Evolutionary conservation across 495 filamentous ascomycete genomes (phyloP), one percentile per base, ranked within the genome.

Genomic region (Penicillium soppii): DNA sequence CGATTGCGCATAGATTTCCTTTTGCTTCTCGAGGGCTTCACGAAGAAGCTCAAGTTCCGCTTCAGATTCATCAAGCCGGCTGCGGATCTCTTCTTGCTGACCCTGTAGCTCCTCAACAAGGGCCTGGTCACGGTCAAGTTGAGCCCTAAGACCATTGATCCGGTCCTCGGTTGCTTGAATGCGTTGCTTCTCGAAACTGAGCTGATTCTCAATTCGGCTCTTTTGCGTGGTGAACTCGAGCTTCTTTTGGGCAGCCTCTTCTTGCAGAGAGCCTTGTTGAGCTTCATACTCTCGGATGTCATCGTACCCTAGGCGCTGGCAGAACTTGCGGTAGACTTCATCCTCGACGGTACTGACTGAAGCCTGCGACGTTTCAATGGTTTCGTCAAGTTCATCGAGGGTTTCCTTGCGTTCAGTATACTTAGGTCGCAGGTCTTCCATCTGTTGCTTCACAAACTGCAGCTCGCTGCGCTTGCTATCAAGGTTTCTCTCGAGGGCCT

Each of bases 251-350:
- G 86, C 83, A 32, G 84, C 86, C 59, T 97, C 91, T 67, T 95
- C 88, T 59, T 97, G 91, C 41, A 92, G 64, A 12, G 85, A 89
- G 27, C 94, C 94, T 65, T 97, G 94, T 50, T 95, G 91, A 6
- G 85, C 86, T 67, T 97, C 90, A 60, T 97, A 99, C 29, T 87
- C 86, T 17, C 92, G 89, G 55, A 99, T 96, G 58, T 91, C 86
- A 16, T 85, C 79, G 66, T 94, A 97, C 1, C 90, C 89, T 15
- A 96, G 78, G 23, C 89, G 83, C 59, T 84, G 81, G 74, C 95
- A 97, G 74, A 97, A 99, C 17, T 79, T 79, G 19, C 77, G 77
- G 65, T 95, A 97, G 17, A 99, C 81, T 56, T 92, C 83, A 66
- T 99, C 92, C 63, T 96, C 89, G 13, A 95, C 89, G 35, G 80